Base-by-base conservation (phyloP, 768 basidiomycete genomes). In the Pleurotus citrinopileatus region DNA sequence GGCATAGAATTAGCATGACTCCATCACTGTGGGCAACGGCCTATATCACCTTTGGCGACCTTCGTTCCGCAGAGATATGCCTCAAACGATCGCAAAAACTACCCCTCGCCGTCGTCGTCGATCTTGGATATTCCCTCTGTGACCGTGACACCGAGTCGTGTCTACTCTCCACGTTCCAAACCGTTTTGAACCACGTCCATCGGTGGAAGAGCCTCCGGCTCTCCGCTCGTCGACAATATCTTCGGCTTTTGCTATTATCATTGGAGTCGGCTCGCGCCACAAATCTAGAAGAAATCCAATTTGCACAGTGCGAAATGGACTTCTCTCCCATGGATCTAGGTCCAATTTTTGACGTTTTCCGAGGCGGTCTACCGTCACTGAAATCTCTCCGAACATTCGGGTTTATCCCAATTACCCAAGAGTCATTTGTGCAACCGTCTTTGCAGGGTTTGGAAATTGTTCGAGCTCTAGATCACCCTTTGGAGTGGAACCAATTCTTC, bases 361-460 rank as follows among this genome's bases (percentile, higher is more conserved):
- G 10, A 15, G 48, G 34, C 6, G 48, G 34, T 12, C 23, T 38
- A 22, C 48, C 48, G 17, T 51, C 48, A 26, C 20, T 51, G 12
- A 51, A 23, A 37, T 51, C 48, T 25, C 48, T 51, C 48, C 48
- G 48, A 34, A 51, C 34, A 23, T 51, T 51, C 25, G 48, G 48
- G n/a, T 51, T 50, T n/a, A 51, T 51, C 20, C 48, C 48, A 20
- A n/a, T 51, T 22, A 36, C 48, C 22, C 29, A 36, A 4, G 48
- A 51, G 23, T 36, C 48, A 4, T 36, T 51, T 2, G 29, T 17
- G 15, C 48, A 23, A 25, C 34, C 48, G 4, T 37, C 48, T 17
- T 10, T 51, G 17, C 22, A 28, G 6, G 10, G 23, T 20, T 19
- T 51, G 3, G 48, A 51, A 22, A 25, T 51, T 7, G 48, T 51